These are phyloP conservation scores for Patellifolia procumbens DNA, from an alignment of 179 eudicot species.

Conservation along the genomic window DNA sequence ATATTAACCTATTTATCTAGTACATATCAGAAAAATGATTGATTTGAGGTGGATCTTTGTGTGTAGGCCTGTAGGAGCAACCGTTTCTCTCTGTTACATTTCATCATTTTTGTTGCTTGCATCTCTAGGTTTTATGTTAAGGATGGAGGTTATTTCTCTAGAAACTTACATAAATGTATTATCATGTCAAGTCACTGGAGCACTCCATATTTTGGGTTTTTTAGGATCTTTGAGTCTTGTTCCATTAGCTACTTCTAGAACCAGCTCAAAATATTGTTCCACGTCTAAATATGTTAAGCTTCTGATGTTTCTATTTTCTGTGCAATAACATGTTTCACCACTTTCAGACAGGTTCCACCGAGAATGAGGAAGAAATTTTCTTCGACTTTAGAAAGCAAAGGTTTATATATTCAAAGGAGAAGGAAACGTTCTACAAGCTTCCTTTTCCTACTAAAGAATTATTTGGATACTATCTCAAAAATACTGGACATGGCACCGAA, in stretches of 20 bases:
- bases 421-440: conserved; percentile 75
- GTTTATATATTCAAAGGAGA: conserved; percentile 77
- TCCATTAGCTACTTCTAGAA: not conserved
- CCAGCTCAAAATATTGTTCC: not conserved
- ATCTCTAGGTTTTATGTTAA: not conserved
- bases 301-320: not conserved
- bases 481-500: conserved; percentile 89
- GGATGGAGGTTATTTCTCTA: not conserved
- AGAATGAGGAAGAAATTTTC: conserved; percentile 65
- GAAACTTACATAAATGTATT: not conserved
- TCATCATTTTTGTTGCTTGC: not conserved
- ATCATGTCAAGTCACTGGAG: not conserved
- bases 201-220: not conserved
- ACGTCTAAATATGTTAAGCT: not conserved
- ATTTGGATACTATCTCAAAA: conserved; percentile 80
- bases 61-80: not conserved
- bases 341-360: conserved; percentile 45
- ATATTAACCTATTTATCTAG: too few species aligned
- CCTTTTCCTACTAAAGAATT: conserved; percentile 89
- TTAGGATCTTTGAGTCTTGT: not conserved
- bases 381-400: conserved; percentile 94
- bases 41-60: not conserved
- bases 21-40: too few species aligned
- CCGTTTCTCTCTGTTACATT: not conserved
- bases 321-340: conserved; percentile 18